These are phyloP conservation scores for Hymenoscyphus albidus DNA, from an alignment of 2,329 filamentous ascomycete genomes.

Conservation along the genomic window DNA sequence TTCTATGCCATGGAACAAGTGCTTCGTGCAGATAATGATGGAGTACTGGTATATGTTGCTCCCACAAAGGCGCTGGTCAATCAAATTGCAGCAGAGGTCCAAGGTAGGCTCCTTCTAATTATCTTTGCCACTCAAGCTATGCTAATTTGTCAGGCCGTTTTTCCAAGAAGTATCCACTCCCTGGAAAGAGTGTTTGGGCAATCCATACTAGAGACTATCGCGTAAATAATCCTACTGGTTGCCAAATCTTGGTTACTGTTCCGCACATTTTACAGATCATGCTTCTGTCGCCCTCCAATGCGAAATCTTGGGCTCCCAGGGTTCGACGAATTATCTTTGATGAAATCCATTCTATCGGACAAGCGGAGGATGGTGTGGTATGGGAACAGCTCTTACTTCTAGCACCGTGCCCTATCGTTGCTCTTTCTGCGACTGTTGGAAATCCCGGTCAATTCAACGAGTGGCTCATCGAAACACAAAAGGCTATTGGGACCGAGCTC, in stretches of 20 bases:
- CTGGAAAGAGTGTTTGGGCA: conserved; percentile 68
- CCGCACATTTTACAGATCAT: conserved; percentile 78
- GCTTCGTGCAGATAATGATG: conserved; percentile 63
- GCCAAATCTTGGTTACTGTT: conserved; percentile 73
- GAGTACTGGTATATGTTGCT: conserved; percentile 72
- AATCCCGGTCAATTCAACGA: conserved; percentile 67
- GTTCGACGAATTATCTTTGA: conserved; percentile 78
- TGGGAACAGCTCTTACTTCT: conserved; percentile 76
- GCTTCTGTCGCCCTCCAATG: conserved; percentile 63
- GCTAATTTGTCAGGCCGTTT: conserved; percentile 47
- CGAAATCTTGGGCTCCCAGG: conserved; percentile 61
- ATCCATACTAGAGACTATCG: conserved; percentile 74
- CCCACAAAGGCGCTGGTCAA: conserved; percentile 81
- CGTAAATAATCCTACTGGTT: conserved; percentile 68
- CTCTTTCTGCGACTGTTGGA: conserved; percentile 74
- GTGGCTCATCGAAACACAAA: conserved; percentile 65
- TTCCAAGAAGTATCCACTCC: conserved; percentile 55
- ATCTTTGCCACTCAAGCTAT: not conserved
- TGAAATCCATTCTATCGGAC: conserved; percentile 76
- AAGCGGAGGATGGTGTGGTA: conserved; percentile 69
- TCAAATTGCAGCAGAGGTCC: conserved; percentile 76
- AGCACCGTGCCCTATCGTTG: conserved; percentile 73
- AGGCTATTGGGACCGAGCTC: conserved; percentile 57
- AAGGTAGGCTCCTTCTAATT: conserved; percentile 42
- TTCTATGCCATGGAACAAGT: conserved; percentile 82